phyloP scores from a whole-genome alignment of 306 rosid species.

The Geum urbanum region DNA sequence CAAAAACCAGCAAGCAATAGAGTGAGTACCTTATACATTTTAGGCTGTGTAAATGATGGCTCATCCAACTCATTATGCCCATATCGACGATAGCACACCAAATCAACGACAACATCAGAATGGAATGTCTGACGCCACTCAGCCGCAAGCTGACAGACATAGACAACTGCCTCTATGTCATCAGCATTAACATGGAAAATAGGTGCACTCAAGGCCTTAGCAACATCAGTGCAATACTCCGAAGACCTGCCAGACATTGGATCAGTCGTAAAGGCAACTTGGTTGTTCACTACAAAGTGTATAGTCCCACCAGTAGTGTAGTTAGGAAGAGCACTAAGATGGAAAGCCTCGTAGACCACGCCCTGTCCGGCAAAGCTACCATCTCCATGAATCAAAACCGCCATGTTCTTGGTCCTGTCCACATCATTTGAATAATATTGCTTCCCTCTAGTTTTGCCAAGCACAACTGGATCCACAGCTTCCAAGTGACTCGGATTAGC shows the following conservation, averaged over 20 bases:
- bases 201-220: slow-evolving; percentile 87
- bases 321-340: slow-evolving; percentile 95
- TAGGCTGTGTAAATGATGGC: slow-evolving; percentile 96
- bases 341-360: slow-evolving; percentile 88
- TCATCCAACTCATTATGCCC: slow-evolving; percentile 98
- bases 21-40: slow-evolving; percentile 74
- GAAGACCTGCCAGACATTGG: slow-evolving; percentile 85
- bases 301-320: slow-evolving; percentile 89
- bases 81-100: slow-evolving; percentile 89
- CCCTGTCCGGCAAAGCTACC: slow-evolving; percentile 99
- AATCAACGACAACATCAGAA: slow-evolving; percentile 92
- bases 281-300: slow-evolving; percentile 86
- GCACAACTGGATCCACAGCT: slow-evolving; percentile 87
- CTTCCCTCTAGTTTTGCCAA: slow-evolving; percentile 92
- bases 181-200: slow-evolving; percentile 91
- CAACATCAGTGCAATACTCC: slow-evolving; percentile 89
- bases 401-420: slow-evolving; percentile 80
- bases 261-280: slow-evolving; percentile 95
- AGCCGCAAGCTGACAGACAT: slow-evolving; percentile 92
- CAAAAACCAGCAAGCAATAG: neutral
- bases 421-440: slow-evolving; percentile 68
- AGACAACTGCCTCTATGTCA: slow-evolving; percentile 95
- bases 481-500: slow-evolving; percentile 98
- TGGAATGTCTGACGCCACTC: slow-evolving; percentile 99
- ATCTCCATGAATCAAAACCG: slow-evolving; percentile 83